A percentile compares a stretch with the other conserved stretches of the same genome.
Evolutionary conservation across 768 basidiomycete species (phyloP).

Genomic region (Xerocomellus intermedius): DNA sequence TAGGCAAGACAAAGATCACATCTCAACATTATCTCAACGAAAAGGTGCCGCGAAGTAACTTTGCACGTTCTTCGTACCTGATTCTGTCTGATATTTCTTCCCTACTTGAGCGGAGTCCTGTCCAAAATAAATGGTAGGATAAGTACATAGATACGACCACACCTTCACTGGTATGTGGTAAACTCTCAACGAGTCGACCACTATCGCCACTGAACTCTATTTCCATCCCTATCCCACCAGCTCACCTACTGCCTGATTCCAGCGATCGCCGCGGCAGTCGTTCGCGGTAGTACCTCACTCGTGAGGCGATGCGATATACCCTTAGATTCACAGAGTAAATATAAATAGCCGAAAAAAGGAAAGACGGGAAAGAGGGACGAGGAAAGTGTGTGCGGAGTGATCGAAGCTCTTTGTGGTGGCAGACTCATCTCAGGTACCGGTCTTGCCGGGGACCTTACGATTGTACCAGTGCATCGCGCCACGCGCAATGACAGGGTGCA

Average conservation of each 20-base stretch:
- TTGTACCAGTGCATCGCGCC: background rate
- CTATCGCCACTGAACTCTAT: constrained; percentile 19
- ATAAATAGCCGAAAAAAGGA: constrained; percentile 8
- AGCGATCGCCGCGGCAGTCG: constrained; percentile 12
- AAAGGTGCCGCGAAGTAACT: background rate
- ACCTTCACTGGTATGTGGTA: constrained; percentile 23
- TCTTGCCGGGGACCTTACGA: background rate
- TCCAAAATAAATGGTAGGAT: constrained; percentile 3
- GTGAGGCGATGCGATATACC: background rate
- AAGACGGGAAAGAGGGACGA: background rate
- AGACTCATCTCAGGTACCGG: background rate
- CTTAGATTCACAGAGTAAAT: background rate
- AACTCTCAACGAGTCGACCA: constrained; percentile 1
- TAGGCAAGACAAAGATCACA: background rate
- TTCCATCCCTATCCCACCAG: background rate
- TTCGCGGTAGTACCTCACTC: background rate
- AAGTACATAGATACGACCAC: background rate
- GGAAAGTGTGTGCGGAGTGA: constrained; percentile 4
- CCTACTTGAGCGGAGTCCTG: background rate
- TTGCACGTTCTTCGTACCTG: background rate
- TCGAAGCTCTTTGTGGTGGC: background rate
- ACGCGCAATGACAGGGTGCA: background rate
- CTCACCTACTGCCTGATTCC: constrained; percentile 13
- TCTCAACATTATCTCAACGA: background rate
- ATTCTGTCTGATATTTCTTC: background rate